phyloP scores from a whole-genome alignment of 2,329 filamentous ascomycete species.

The Neofusicoccum umdonicola region DNA sequence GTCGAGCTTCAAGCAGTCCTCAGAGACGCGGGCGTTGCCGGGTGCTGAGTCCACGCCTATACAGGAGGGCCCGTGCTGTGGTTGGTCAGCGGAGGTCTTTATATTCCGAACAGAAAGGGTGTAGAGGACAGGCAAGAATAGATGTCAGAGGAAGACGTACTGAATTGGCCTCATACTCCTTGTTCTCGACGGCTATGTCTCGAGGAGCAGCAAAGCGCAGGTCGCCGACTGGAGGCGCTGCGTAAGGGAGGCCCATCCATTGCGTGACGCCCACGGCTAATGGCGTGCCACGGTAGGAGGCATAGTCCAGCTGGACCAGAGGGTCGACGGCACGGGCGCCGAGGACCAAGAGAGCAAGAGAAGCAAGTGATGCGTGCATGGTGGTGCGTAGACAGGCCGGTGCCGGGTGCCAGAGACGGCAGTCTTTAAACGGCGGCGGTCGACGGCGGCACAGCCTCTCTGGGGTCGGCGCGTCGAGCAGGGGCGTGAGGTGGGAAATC shows the following conservation, averaged over 20 bases:
- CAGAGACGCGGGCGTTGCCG: constrained; percentile 23
- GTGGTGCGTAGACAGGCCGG: neutral
- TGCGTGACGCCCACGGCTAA: constrained; percentile 60
- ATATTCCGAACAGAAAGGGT: neutral
- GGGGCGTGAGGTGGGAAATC: neutral
- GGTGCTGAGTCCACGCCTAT: constrained; percentile 6
- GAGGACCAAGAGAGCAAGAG: neutral
- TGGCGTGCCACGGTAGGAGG: constrained; percentile 59
- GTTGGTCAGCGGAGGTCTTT: neutral
- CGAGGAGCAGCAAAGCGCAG: constrained; percentile 65
- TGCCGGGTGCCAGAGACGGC: neutral
- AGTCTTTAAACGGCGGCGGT: neutral
- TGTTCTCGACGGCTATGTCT: constrained; percentile 41
- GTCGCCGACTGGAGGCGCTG: constrained; percentile 62
- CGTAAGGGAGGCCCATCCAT: constrained; percentile 75
- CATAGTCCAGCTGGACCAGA: constrained; percentile 64
- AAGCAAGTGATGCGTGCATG: neutral
- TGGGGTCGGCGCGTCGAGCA: neutral
- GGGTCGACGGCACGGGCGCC: constrained; percentile 32
- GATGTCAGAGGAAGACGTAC: neutral
- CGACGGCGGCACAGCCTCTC: neutral
- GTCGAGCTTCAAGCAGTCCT: constrained; percentile 42
- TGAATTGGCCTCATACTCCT: constrained; percentile 9
- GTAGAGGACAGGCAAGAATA: neutral
- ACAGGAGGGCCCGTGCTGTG: constrained; percentile 12